Evolutionary conservation across 768 basidiomycete genomes (phyloP).

Genomic region (Serendipita vermifera): DNA sequence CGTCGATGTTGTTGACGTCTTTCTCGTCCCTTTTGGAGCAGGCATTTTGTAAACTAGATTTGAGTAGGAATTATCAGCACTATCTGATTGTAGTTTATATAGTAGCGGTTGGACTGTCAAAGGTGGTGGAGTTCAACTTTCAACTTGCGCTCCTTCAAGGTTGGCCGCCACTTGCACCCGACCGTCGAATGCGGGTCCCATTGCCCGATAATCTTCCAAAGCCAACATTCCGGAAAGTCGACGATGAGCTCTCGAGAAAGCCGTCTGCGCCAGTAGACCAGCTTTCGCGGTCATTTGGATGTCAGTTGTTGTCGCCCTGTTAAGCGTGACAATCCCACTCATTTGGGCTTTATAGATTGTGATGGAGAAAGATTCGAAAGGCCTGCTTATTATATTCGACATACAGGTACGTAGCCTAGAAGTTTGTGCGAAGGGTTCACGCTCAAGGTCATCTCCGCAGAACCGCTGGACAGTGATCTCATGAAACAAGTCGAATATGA

Average conservation of each 20-base stretch:
- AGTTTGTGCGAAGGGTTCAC: too few relatives aligned
- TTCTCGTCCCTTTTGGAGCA: background rate
- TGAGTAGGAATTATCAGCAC: too few relatives aligned
- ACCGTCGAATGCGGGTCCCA: background rate
- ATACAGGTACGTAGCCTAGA: slow-evolving; percentile 51
- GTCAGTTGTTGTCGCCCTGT: slow-evolving; percentile 31
- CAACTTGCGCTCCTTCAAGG: background rate
- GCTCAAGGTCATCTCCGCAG: slow-evolving; percentile 28
- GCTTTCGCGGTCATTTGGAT: slow-evolving; percentile 57
- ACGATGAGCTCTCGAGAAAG: slow-evolving; percentile 48
- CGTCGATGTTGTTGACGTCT: too few relatives aligned
- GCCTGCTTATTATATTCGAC: slow-evolving; percentile 80
- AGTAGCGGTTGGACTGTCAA: background rate
- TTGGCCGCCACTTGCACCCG: background rate
- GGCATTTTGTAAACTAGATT: slow-evolving; percentile 20
- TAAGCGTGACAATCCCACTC: slow-evolving; percentile 20
- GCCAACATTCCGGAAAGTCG: slow-evolving; percentile 30
- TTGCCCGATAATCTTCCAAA: slow-evolving; percentile 2
- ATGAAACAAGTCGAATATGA: slow-evolving; percentile 95
- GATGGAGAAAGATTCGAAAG: slow-evolving; percentile 58
- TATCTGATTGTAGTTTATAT: too few relatives aligned
- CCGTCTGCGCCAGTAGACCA: slow-evolving; percentile 51
- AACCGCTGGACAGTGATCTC: slow-evolving; percentile 86
- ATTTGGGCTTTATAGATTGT: slow-evolving; percentile 30
- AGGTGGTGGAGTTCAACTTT: background rate